Conservation (phyloP, 2,329 filamentous ascomycete genomes). For the Trichophyton schoenleinii region DNA sequence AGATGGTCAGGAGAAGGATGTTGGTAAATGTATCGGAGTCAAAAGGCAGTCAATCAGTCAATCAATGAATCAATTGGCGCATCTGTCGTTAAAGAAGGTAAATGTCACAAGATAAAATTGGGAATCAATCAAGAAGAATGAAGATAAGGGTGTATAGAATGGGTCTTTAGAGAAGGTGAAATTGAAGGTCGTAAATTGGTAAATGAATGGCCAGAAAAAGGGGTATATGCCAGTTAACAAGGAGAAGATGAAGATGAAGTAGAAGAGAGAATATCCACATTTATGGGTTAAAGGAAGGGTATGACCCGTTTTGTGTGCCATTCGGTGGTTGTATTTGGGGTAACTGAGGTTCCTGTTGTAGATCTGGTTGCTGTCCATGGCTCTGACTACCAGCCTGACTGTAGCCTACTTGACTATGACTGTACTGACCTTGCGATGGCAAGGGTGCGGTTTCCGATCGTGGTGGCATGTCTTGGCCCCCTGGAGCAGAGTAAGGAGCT, state of each 20-base stretch:
- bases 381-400: not conserved
- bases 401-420: not conserved
- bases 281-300: not conserved
- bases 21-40: not conserved
- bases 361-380: not conserved
- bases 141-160: not conserved
- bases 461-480: not conserved
- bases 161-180: not conserved
- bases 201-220: not conserved
- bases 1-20: too few relatives aligned
- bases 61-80: not conserved
- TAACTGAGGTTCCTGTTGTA: not conserved
- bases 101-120: not conserved
- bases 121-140: not conserved
- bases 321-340: not conserved
- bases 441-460: constrained; percentile 8
- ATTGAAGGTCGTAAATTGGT: not conserved
- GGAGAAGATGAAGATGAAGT: not conserved
- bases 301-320: not conserved
- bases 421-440: not conserved
- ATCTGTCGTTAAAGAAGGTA: not conserved
- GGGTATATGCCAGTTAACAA: not conserved
- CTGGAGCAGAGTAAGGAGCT: not conserved
- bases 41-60: too few relatives aligned
- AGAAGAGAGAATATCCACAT: not conserved